phyloP scores from a whole-genome alignment of 352 stramenopile genomes.

The Thraustotheca clavata region DNA sequence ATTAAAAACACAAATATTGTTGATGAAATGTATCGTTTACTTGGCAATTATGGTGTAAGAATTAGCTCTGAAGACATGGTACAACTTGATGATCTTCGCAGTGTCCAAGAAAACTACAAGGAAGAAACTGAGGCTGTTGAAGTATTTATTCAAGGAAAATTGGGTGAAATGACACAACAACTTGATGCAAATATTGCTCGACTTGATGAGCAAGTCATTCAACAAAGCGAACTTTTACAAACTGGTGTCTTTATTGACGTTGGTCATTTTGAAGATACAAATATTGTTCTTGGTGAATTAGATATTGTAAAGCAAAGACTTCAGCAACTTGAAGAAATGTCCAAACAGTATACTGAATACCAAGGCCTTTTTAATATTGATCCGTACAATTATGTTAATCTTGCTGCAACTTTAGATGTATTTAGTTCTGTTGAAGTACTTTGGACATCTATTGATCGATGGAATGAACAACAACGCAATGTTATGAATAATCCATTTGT shows the following conservation, averaged over 20 bases:
- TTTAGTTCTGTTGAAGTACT: constrained; percentile 77
- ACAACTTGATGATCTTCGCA: constrained; percentile 82
- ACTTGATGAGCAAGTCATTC: constrained; percentile 86
- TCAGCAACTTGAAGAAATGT: constrained; percentile 76
- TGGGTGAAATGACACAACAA: constrained; percentile 88
- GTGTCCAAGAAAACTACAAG: constrained; percentile 81
- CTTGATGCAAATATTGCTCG: constrained; percentile 90
- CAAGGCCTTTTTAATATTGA: constrained; percentile 87
- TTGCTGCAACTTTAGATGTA: constrained; percentile 81
- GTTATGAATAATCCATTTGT: constrained; percentile 82
- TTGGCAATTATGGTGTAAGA: constrained; percentile 86
- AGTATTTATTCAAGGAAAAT: constrained; percentile 68
- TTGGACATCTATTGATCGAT: constrained; percentile 79
- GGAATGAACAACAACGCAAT: constrained; percentile 67
- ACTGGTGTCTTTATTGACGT: constrained; percentile 83
- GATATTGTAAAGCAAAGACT: constrained; percentile 77
- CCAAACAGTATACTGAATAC: constrained; percentile 89
- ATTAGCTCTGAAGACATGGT: constrained; percentile 92
- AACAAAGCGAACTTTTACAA: constrained; percentile 75
- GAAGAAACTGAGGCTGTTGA: constrained; percentile 83
- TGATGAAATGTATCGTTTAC: constrained; percentile 89
- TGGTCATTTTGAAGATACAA: constrained; percentile 79
- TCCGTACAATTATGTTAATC: constrained; percentile 84
- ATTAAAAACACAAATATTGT: constrained; percentile 84
- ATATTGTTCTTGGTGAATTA: constrained; percentile 66